Evolutionary conservation across 2,329 filamentous ascomycete genomes (phyloP).

Genomic region (Phaeosphaeria sp.): DNA sequence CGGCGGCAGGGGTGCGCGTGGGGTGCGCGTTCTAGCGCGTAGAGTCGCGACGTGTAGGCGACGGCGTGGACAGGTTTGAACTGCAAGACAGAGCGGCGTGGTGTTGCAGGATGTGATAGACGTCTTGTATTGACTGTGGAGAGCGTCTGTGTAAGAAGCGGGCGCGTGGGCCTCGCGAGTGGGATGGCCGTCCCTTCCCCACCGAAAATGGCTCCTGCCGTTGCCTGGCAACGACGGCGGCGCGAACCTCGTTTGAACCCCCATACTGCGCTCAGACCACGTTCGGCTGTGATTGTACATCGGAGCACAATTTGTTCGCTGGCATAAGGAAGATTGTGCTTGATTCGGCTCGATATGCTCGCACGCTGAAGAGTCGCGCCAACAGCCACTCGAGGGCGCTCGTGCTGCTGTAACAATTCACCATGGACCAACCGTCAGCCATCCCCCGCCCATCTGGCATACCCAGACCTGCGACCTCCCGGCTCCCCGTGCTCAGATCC

Average conservation of each 20-base stretch:
- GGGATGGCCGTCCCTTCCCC: slow-evolving; percentile 4
- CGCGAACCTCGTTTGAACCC: slow-evolving; percentile 1
- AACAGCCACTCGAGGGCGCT: background rate
- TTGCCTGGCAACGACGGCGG: slow-evolving; percentile 16
- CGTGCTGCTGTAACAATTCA: slow-evolving; percentile 1
- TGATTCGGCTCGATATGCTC: background rate
- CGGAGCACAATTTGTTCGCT: background rate
- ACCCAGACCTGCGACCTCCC: slow-evolving; percentile 57
- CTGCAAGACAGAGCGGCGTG: slow-evolving; percentile 1
- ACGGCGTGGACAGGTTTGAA: slow-evolving; percentile 5
- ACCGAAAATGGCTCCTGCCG: too few species aligned
- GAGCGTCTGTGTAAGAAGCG: slow-evolving; percentile 10
- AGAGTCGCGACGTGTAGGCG: slow-evolving; percentile 21
- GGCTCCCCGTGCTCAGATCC: slow-evolving; percentile 58
- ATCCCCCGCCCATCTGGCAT: slow-evolving; percentile 47
- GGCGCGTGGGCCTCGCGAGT: slow-evolving; percentile 9
- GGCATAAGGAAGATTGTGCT: background rate
- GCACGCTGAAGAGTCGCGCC: background rate
- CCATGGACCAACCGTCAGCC: slow-evolving; percentile 43
- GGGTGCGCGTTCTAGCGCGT: slow-evolving; percentile 21
- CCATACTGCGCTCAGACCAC: slow-evolving; percentile 16
- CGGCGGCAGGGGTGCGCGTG: slow-evolving; percentile 24
- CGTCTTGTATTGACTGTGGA: slow-evolving; percentile 6
- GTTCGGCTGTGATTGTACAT: background rate
- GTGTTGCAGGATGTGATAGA: background rate